Evolutionary conservation across 2,329 filamentous ascomycete genomes (phyloP).

Genomic region (Alternaria arbusti): DNA sequence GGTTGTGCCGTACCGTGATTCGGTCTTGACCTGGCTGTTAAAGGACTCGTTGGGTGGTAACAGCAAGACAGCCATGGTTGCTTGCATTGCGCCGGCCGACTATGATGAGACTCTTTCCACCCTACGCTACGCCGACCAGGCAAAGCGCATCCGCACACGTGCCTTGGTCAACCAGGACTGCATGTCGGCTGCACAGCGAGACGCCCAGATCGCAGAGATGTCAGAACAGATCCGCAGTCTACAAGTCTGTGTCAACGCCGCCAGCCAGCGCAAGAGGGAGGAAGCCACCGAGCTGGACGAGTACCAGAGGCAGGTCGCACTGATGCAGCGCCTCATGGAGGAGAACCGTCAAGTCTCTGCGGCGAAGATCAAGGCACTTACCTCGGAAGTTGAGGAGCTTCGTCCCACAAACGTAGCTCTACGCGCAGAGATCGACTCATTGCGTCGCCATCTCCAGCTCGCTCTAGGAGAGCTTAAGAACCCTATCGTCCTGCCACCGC

Average conservation of each 20-base stretch:
- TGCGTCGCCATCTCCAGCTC: constrained; percentile 85
- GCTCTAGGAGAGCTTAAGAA: constrained; percentile 88
- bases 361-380: constrained; percentile 88
- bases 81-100: constrained; percentile 92
- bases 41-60: constrained; percentile 97
- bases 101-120: constrained; percentile 98
- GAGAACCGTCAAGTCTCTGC: constrained; percentile 89
- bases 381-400: constrained; percentile 56
- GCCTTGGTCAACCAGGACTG: constrained; percentile 96
- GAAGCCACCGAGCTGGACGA: constrained; percentile 88
- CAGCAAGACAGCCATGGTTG: constrained; percentile 99
- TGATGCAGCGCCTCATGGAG: constrained; percentile 96
- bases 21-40: constrained; percentile 80
- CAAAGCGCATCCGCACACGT: constrained; percentile 93
- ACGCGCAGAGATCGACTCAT: constrained; percentile 76
- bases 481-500: constrained; percentile 72
- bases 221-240: constrained; percentile 88
- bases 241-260: constrained; percentile 72
- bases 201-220: constrained; percentile 94
- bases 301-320: constrained; percentile 87
- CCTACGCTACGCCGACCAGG: constrained; percentile 94
- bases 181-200: constrained; percentile 88
- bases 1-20: constrained; percentile 92
- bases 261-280: constrained; percentile 72
- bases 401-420: constrained; percentile 64